These are phyloP conservation scores for Flaveria brownii DNA, from an alignment of 129 eudicot species.

Conservation along the genomic window DNA sequence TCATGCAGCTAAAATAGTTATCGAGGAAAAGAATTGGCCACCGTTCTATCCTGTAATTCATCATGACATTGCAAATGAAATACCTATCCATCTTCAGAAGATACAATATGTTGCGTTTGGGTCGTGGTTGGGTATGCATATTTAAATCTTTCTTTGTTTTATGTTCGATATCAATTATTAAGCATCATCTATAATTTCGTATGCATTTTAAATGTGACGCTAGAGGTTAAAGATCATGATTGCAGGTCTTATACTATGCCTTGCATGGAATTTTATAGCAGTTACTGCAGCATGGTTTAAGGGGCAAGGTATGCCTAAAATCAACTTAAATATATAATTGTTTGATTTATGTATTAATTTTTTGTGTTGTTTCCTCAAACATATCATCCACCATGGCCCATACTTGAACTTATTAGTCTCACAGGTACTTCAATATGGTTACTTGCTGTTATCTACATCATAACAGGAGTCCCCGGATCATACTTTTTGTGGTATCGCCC, in stretches of 20 bases:
- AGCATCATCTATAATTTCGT: neutral
- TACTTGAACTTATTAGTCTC: constrained; percentile 13
- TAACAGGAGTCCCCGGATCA: constrained; percentile 87
- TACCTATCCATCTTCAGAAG: constrained; percentile 89
- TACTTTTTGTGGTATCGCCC: constrained; percentile 95
- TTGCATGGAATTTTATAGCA: constrained; percentile 77
- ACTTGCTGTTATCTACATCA: constrained; percentile 75
- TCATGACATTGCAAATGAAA: constrained; percentile 83
- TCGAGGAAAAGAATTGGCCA: constrained; percentile 95
- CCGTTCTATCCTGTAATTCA: constrained; percentile 91
- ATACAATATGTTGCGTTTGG: constrained; percentile 93
- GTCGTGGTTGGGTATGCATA: constrained; percentile 71
- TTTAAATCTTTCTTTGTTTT: neutral
- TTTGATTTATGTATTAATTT: neutral
- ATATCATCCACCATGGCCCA: neutral
- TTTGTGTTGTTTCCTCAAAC: neutral
- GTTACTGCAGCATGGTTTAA: constrained; percentile 74
- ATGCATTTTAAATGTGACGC: neutral
- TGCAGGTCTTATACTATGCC: constrained; percentile 71
- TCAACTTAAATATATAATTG: neutral
- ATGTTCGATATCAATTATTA: neutral
- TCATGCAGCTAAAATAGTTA: constrained; percentile 85
- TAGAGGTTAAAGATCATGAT: constrained; percentile 9
- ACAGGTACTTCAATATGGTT: constrained; percentile 75
- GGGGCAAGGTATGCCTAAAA: constrained; percentile 61